Conservation (phyloP, 75 land plant species). For the Pinus tabuliformis region DNA sequence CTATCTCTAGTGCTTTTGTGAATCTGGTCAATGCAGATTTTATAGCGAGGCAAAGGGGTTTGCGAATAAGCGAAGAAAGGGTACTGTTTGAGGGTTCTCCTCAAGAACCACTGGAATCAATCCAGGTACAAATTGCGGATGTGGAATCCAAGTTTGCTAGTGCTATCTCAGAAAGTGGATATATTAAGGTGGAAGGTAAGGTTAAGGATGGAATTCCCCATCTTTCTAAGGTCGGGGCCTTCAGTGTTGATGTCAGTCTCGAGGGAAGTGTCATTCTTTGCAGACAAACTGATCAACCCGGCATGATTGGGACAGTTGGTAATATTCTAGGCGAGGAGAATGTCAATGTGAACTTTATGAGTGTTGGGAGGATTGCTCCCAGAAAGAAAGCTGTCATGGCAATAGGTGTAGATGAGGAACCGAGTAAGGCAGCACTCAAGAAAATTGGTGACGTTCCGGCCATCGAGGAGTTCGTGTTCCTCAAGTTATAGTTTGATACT, state of each 20-base stretch:
- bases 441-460: conserved; percentile 58
- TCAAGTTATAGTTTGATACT: conserved; percentile 36
- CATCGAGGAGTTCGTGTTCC: conserved; percentile 62
- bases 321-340: conserved; percentile 55
- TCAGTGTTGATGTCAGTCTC: conserved; percentile 67
- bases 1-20: conserved; percentile 63
- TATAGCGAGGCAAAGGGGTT: conserved; percentile 76
- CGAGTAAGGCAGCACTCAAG: conserved; percentile 42
- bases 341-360: conserved; percentile 75
- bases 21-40: conserved; percentile 95
- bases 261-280: conserved; percentile 68
- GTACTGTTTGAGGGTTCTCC: conserved; percentile 43
- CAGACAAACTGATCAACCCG: conserved; percentile 80
- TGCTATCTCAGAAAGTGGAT: conserved; percentile 54
- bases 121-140: conserved; percentile 42
- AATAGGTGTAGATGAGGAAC: conserved; percentile 76
- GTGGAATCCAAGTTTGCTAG: conserved; percentile 65
- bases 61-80: conserved; percentile 76
- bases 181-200: conserved; percentile 51
- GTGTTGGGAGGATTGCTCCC: conserved; percentile 57
- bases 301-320: conserved; percentile 71
- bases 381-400: conserved; percentile 69
- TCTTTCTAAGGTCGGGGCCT: conserved; percentile 52
- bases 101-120: conserved; percentile 49
- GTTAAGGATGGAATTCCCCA: conserved; percentile 67